These are phyloP conservation scores for Cryomyces minteri DNA, from an alignment of 495 filamentous ascomycete species.

Conservation along the genomic window DNA sequence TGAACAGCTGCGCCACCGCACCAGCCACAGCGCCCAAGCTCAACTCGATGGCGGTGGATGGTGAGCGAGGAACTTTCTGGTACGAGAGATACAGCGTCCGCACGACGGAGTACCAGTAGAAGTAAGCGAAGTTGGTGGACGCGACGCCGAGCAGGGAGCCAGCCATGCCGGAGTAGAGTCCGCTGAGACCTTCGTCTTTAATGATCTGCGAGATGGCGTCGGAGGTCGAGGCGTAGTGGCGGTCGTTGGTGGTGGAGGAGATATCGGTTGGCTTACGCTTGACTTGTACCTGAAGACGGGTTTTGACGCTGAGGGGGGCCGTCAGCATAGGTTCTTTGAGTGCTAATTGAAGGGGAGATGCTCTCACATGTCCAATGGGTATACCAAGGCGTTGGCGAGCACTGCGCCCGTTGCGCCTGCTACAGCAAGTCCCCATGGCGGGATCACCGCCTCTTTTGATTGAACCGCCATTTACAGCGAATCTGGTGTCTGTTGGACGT, in stretches of 20 bases:
- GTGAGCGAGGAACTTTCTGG: slow-evolving; percentile 37
- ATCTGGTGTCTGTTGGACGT: no score
- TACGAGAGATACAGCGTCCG: slow-evolving; percentile 64
- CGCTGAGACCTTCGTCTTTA: slow-evolving; percentile 58
- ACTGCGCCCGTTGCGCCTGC: slow-evolving; percentile 89
- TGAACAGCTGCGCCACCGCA: slow-evolving; percentile 86
- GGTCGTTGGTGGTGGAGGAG: slow-evolving; percentile 21
- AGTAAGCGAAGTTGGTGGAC: slow-evolving; percentile 98
- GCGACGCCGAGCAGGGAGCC: slow-evolving; percentile 82
- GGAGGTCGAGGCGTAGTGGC: slow-evolving; percentile 67
- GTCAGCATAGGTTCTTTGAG: no score
- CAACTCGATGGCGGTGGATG: slow-evolving; percentile 74
- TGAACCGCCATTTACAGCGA: slow-evolving; percentile 45
- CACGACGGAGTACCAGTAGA: slow-evolving; percentile 96
- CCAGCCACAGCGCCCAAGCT: slow-evolving; percentile 75
- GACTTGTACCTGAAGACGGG: slow-evolving; percentile 89
- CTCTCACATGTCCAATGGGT: slow-evolving; percentile 86
- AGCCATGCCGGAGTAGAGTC: slow-evolving; percentile 77
- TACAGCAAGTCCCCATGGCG: slow-evolving; percentile 85
- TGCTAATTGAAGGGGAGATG: no score
- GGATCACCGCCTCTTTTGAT: slow-evolving; percentile 60
- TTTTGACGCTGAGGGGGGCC: slow-evolving; percentile 56
- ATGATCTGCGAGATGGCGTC: slow-evolving; percentile 80
- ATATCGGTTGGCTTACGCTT: slow-evolving; percentile 37
- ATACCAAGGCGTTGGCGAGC: slow-evolving; percentile 87